Base-by-base conservation (phyloP, 768 basidiomycete genomes). In the Pleurotus tuber-regium region DNA sequence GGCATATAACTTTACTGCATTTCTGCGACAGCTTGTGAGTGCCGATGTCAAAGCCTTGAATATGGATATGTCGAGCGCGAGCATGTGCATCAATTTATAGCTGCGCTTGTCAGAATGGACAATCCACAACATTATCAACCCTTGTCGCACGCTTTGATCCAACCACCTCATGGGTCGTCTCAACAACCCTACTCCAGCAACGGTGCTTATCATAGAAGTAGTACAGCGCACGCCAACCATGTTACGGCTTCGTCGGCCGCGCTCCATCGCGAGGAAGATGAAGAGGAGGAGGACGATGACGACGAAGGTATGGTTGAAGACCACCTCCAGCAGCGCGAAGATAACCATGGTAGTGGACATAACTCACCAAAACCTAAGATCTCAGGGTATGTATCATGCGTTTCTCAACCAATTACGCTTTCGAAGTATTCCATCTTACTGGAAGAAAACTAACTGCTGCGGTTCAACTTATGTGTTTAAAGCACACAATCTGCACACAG, bases 101-200 rank as follows among this genome's bases (percentile, higher is more conserved):
- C 23, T 3, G 16, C 11, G 14, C 24, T 23, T 16, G 46, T 18
- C 31, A 35, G 14, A 19, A 80, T 80, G 79, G 77, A 87, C 69
- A 87, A 87, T 65, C 85, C 86, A 50, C 86, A 89, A 64, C 85
- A 86, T 56, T 87, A 90, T 70, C 87, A 88, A 55, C 85, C 88
- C 23, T 76, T 90, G 59, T 90, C 87, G 50, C 84, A 88, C 72
- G 88, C 88, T 36, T 74, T 90, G 31, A 73, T 86, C 64, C 84
- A 83, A 0, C 84, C 80, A 55, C 70, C 65, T 63, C 67, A 64
- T 46, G 62, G 64, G 25, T 63, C 52, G 57, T 65, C 60, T 30
- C 66, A 53, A 46, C 55, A 52, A 49, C 60, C 57, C 39, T 65
- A 58, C 61, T 59, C 49, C 1, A 56, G 52, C 51, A 74, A 50